Evolutionary conservation across 495 filamentous ascomycete genomes (phyloP).

Genomic region (Mycothermus thermophilus): DNA sequence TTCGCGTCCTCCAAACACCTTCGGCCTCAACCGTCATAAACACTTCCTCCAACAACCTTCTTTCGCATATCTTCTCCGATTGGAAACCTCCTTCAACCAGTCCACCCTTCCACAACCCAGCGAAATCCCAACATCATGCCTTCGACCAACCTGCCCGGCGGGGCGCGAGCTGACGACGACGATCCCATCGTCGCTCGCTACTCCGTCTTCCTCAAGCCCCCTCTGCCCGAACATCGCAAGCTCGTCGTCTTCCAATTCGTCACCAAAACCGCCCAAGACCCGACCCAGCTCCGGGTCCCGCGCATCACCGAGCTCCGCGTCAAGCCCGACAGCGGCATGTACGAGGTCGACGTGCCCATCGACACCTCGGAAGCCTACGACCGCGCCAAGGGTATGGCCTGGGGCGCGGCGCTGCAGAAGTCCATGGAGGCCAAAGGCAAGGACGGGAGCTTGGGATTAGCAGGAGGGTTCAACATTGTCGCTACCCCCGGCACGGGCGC

Average conservation of each 20-base stretch:
- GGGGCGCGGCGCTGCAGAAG: constrained; percentile 29
- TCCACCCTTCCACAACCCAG: no score
- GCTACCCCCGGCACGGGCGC: constrained; percentile 9
- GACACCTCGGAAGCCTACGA: constrained; percentile 30
- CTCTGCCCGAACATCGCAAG: constrained; percentile 25
- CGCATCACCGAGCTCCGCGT: constrained; percentile 26
- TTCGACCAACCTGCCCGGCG: neutral
- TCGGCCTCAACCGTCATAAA: no score
- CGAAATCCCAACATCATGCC: no score
- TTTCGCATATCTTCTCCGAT: neutral
- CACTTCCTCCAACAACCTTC: no score
- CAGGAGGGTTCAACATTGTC: constrained; percentile 34
- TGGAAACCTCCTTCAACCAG: no score
- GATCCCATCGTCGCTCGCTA: constrained; percentile 37
- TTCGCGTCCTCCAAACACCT: no score
- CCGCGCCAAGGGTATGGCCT: constrained; percentile 31
- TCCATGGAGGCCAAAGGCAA: constrained; percentile 31
- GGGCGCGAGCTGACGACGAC: constrained; percentile 14
- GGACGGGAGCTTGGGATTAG: constrained; percentile 32
- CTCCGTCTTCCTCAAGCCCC: constrained; percentile 34
- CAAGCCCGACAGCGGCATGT: constrained; percentile 31
- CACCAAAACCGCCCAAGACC: constrained; percentile 23
- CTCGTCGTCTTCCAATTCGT: constrained; percentile 33
- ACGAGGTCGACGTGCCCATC: constrained; percentile 36
- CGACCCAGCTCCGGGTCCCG: constrained; percentile 16